Conservation (phyloP, 2,329 filamentous ascomycete genomes). For the Hypomyces perniciosus region DNA sequence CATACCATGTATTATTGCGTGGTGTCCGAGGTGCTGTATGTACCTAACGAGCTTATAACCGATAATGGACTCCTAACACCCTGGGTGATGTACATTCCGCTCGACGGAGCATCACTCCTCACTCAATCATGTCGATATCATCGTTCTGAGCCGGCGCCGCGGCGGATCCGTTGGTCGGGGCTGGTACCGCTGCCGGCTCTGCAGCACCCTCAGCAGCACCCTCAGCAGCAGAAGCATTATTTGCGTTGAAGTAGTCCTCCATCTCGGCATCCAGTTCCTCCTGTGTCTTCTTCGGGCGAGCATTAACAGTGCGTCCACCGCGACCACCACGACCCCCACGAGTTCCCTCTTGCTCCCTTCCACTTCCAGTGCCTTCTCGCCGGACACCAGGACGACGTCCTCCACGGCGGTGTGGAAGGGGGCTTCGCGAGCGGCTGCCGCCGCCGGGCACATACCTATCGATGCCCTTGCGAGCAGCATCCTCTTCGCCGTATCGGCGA, state of each 20-base stretch:
- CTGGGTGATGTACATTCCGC: conserved; percentile 20
- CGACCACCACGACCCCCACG: conserved; percentile 30
- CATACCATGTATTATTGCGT: background rate
- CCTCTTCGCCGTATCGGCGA: conserved; percentile 44
- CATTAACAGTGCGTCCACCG: conserved; percentile 17
- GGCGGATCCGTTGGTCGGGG: conserved; percentile 29
- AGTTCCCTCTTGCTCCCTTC: conserved; percentile 29
- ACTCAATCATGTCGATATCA: conserved; percentile 69
- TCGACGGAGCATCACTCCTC: conserved; percentile 11
- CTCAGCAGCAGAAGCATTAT: conserved; percentile 31
- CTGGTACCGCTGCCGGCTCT: conserved; percentile 19
- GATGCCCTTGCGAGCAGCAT: conserved; percentile 59
- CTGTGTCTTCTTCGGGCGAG: conserved; percentile 74
- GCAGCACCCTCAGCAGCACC: conserved; percentile 15
- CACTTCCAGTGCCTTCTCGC: conserved; percentile 32
- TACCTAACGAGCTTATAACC: background rate
- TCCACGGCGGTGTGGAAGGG: conserved; percentile 46
- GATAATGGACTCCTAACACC: conserved; percentile 3
- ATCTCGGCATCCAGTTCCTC: conserved; percentile 95
- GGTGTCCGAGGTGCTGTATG: background rate
- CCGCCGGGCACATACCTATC: conserved; percentile 72
- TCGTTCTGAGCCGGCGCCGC: conserved; percentile 33
- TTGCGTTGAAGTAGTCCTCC: conserved; percentile 77
- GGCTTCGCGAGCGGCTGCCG: conserved; percentile 51
- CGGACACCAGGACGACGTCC: conserved; percentile 47